These are phyloP conservation scores for Salix koriyanagi DNA, from an alignment of 345 rosid species.

Conservation along the genomic window DNA sequence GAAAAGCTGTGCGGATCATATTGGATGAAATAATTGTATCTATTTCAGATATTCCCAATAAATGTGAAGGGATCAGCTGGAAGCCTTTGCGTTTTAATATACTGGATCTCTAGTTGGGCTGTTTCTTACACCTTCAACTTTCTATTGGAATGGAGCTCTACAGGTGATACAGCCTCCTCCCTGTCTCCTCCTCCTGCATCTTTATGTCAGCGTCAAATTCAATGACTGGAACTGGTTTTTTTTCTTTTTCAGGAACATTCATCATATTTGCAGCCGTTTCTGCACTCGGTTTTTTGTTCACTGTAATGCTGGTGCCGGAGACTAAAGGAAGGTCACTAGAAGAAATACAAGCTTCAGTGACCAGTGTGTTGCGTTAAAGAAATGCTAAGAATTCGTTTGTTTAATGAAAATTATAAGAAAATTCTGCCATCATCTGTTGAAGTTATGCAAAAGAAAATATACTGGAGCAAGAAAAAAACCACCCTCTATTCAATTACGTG, in stretches of 20 bases:
- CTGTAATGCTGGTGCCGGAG: constrained; percentile 12
- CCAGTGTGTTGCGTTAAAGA: too few species aligned
- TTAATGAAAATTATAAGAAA: too few species aligned
- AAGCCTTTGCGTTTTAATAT: constrained; percentile 36
- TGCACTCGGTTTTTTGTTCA: not conserved
- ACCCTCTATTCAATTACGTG: too few species aligned
- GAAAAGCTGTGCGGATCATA: not conserved
- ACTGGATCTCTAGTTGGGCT: constrained; percentile 40
- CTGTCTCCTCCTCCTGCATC: too few species aligned
- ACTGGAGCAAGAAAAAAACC: too few species aligned
- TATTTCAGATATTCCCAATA: constrained; percentile 42
- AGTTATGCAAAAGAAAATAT: too few species aligned
- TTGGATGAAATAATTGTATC: not conserved
- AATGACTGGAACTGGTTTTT: too few species aligned
- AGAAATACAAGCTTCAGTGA: constrained; percentile 5
- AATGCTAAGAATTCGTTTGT: too few species aligned
- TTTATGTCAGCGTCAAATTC: not conserved
- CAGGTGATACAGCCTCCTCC: not conserved
- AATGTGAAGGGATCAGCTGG: constrained; percentile 48
- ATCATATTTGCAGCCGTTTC: too few species aligned
- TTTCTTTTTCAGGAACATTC: too few species aligned
- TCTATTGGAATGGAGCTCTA: constrained; percentile 42
- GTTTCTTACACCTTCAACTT: constrained; percentile 42
- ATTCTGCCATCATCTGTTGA: too few species aligned
- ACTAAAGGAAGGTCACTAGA: constrained; percentile 17